Evolutionary conservation across 305 asterid genomes (phyloP), one percentile per base, ranked within the genome.

Genomic region (Fraxinus sp.): DNA sequence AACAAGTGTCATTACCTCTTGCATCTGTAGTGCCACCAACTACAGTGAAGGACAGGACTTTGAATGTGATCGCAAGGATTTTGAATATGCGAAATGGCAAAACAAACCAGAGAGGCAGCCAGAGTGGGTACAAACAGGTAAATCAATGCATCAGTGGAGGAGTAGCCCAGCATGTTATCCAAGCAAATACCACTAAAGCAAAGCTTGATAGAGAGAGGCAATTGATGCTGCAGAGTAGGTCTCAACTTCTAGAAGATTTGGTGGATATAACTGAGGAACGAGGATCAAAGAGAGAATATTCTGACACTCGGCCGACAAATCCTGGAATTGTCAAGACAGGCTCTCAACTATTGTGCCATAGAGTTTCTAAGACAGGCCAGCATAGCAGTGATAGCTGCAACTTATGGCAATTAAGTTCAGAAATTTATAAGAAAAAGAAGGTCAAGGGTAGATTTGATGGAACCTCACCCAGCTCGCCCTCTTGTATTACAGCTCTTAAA

Each of bases 31-130:
- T 84, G 78, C 57, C 79, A 59, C 78, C 87, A 80, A 28, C 82
- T 78, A 64, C 90, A 14, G 59, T 80, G 35, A 90, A 85, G 83
- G 90, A 88, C 80, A 92, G 78, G 75, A 80, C 88, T 18, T 81
- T 91, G 88, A 91, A 95, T 88, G 86, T 79, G 88, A 86, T 90
- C 44, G 97, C 97, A 55, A 89, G 95, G 89, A 86, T 77, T 85
- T 74, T 91, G 75, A 90, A 80, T 44, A 74, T 79, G 78, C 89
- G 44, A 82, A 93, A 85, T 83, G 83, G 85, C 74, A 81, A 78
- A 79, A 33, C 72, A 41, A 84, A 84, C 80, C 91, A 83, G 71
- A 76, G 78, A 80, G 84, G 72, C 71, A 35, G 73, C 75, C 76
- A 70, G 72, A 81, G 81, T 86, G 83, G 84, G 77, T 77, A 82